Evolutionary conservation across 345 rosid genomes (phyloP), one percentile per base, ranked within the genome.

Genomic region (Rhizophora mangle): DNA sequence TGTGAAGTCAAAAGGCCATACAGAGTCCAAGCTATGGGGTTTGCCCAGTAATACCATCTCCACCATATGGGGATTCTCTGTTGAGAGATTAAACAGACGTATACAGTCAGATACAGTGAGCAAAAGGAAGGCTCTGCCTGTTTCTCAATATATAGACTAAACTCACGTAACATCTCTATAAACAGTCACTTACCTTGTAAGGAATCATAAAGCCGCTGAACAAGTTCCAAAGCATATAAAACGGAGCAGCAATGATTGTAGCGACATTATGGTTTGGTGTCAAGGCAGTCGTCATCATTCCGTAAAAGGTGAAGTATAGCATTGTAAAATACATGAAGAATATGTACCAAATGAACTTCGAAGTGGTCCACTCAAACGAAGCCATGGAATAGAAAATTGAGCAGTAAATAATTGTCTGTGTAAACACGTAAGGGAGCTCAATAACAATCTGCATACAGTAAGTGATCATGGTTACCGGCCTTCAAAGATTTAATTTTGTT

Each of bases 41-140:
- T 92, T 65, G 96, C 99, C 99, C 98, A 95, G 74, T 92, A 95
- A 72, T 95, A 95, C 99, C 99, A 95, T 79, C 99, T 88, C 99
- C 98, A 90, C 94, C 93, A 95, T 51, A 87, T 62, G 0, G 99
- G 98, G 39, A 95, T 92, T 81, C 99, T 92, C 98, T 92, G 98
- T 66, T 29, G 6, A 56, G 29, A 56, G 60, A 24, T 56, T 10
- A 13, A 43, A 43, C 18, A 13, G 18, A 43, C 0, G 49, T 13
- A 43, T 43, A 3, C 49, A 13, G 49, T 43, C 16, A 43, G 19
- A 43, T 2, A 43, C 49, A 43, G 49, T 0, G 19, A 43, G 47
- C 47, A 39, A 39, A 9, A 11, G 49, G 18, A 15, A 43, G 19
- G 49, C 49, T 43, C 18, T 13, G 49, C 49, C 49, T 43, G 49